Percentiles rank a stretch among this genome's conserved stretches.
Conservation (phyloP, 1,284 basidiomycete genomes). For the Pisolithus thermaeus region DNA sequence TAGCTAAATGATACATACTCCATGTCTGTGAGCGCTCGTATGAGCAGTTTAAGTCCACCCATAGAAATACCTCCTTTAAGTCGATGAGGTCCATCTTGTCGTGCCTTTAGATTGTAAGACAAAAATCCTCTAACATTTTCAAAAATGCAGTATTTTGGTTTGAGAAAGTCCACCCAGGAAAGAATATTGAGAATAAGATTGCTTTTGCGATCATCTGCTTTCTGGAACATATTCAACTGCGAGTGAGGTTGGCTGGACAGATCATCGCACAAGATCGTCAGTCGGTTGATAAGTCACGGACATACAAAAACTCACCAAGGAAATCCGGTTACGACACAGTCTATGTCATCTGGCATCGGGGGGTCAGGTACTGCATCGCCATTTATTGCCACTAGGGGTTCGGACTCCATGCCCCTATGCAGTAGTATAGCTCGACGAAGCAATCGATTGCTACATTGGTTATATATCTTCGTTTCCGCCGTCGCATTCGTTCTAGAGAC, state of each 20-base stretch:
- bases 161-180: slow-evolving; percentile 58
- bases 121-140: slow-evolving; percentile 74
- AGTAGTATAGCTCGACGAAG: slow-evolving; percentile 50
- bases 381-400: slow-evolving; percentile 36
- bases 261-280: slow-evolving; percentile 4
- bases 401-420: slow-evolving; percentile 32
- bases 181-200: slow-evolving; percentile 53
- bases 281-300: background rate
- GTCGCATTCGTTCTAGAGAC: slow-evolving; percentile 40
- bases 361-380: slow-evolving; percentile 33
- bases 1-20: slow-evolving; percentile 35
- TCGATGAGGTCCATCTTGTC: slow-evolving; percentile 41
- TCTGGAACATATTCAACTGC: slow-evolving; percentile 49
- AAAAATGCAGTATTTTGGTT: slow-evolving; percentile 57
- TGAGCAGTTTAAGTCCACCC: slow-evolving; percentile 65
- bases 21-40: slow-evolving; percentile 53
- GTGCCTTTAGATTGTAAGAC: slow-evolving; percentile 45
- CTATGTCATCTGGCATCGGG: slow-evolving; percentile 47
- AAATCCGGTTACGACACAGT: slow-evolving; percentile 57
- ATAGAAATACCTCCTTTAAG: slow-evolving; percentile 55
- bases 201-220: slow-evolving; percentile 47
- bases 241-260: slow-evolving; percentile 48
- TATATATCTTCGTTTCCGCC: slow-evolving; percentile 39
- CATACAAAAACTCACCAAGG: slow-evolving; percentile 50
- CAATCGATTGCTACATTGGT: slow-evolving; percentile 58